Percentiles rank a stretch among this genome's conserved stretches.
Conservation (phyloP, 306 rosid species). For the Benincasa hispida region DNA sequence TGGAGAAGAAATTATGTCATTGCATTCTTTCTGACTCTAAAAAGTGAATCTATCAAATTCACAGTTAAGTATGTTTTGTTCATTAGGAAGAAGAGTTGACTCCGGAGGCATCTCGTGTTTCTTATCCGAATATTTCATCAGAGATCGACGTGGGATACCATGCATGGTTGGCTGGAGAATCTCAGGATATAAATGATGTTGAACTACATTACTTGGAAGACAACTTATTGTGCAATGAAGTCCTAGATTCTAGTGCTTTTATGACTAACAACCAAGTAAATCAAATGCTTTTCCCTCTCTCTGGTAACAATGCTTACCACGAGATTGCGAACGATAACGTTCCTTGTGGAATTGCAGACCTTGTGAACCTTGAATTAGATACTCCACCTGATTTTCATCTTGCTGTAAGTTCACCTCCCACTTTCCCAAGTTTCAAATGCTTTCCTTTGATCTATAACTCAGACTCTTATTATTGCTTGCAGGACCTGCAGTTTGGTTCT, state of each 20-base stretch:
- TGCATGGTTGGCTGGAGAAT: slow-evolving; percentile 64
- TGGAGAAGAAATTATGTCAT: background rate
- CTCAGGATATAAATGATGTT: slow-evolving; percentile 38
- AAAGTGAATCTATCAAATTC: slow-evolving; percentile 6
- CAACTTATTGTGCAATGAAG: slow-evolving; percentile 60
- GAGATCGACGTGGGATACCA: slow-evolving; percentile 17
- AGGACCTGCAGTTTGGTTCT: slow-evolving; percentile 60
- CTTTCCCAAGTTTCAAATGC: slow-evolving; percentile 1
- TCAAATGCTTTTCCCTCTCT: slow-evolving; percentile 8
- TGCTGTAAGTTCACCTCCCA: slow-evolving; percentile 33
- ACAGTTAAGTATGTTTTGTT: slow-evolving; percentile 6
- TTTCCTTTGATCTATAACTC: slow-evolving; percentile 5
- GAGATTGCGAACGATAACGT: slow-evolving; percentile 13
- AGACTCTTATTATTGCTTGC: slow-evolving; percentile 8
- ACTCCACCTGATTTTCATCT: slow-evolving; percentile 72
- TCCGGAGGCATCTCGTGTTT: slow-evolving; percentile 17
- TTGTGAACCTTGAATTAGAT: slow-evolving; percentile 52
- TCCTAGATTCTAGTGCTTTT: slow-evolving; percentile 21
- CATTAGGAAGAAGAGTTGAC: slow-evolving; percentile 30
- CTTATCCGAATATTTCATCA: slow-evolving; percentile 10
- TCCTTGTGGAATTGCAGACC: slow-evolving; percentile 34
- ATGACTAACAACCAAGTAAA: slow-evolving; percentile 16
- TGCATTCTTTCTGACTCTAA: background rate
- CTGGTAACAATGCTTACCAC: slow-evolving; percentile 3
- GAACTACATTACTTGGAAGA: slow-evolving; percentile 33